A percentile compares a stretch with the other conserved stretches of the same genome.
Evolutionary conservation across 768 basidiomycete genomes (phyloP).

Genomic region (Astraeus odoratus): DNA sequence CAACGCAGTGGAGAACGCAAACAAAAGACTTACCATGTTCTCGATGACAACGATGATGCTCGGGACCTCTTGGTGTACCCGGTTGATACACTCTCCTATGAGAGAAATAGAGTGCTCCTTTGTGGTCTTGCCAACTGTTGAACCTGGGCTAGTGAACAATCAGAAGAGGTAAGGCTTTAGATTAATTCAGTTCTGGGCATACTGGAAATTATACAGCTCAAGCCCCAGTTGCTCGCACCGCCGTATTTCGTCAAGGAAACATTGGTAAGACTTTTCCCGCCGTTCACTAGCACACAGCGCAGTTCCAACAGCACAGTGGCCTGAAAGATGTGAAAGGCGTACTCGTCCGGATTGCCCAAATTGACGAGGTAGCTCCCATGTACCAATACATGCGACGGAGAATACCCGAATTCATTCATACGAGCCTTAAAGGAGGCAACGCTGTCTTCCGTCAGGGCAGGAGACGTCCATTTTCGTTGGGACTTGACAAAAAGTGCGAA

Average conservation of each 20-base stretch:
- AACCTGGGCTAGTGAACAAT: constrained; percentile 56
- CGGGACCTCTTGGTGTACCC: constrained; percentile 57
- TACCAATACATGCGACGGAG: constrained; percentile 57
- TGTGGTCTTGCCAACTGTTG: constrained; percentile 66
- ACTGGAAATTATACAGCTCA: constrained; percentile 82
- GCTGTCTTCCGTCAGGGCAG: constrained; percentile 45
- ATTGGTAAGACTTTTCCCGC: constrained; percentile 64
- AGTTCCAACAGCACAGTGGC: not conserved
- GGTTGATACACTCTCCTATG: constrained; percentile 70
- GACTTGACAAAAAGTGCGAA: constrained; percentile 83
- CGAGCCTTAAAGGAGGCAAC: constrained; percentile 53
- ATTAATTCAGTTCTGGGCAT: constrained; percentile 27
- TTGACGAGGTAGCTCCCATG: constrained; percentile 87
- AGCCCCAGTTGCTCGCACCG: constrained; percentile 75
- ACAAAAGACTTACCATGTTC: constrained; percentile 58
- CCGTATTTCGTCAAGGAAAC: constrained; percentile 77
- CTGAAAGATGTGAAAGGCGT: constrained; percentile 14
- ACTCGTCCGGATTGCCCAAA: constrained; percentile 74
- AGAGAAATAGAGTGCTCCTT: constrained; percentile 51
- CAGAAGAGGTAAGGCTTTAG: not conserved
- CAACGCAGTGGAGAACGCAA: too few species aligned
- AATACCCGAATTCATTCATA: constrained; percentile 57
- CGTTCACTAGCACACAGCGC: constrained; percentile 39
- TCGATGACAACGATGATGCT: constrained; percentile 64
- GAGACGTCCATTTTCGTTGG: constrained; percentile 74